Percentiles rank a stretch among this genome's conserved stretches.
Conservation (phyloP, 768 basidiomycete species). For the Pleurotus eryngii region DNA sequence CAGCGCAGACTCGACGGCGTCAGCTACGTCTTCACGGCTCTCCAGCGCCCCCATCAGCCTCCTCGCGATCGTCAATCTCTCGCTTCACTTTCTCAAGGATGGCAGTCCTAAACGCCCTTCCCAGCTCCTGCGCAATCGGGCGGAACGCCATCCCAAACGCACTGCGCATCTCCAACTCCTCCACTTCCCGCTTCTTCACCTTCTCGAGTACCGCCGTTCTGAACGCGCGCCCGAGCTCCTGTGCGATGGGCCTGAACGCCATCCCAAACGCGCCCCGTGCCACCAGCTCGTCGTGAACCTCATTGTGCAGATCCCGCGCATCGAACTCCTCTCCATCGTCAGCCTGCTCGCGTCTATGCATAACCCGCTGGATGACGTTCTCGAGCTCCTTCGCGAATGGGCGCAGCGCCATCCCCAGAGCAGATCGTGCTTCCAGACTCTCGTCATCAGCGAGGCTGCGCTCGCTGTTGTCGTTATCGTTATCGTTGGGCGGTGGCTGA, state of each 20-base stretch:
- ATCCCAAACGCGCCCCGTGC: background rate
- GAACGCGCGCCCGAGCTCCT: background rate
- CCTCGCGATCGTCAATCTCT: too few species aligned
- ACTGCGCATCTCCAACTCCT: too few species aligned
- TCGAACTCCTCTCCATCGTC: background rate
- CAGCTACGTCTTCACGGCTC: too few species aligned
- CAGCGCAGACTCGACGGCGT: too few species aligned
- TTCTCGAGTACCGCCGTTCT: background rate
- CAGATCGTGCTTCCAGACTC: background rate
- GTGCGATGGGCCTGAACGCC: slow-evolving; percentile 6
- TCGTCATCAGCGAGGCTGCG: background rate
- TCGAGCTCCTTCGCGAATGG: background rate
- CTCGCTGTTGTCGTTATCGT: background rate
- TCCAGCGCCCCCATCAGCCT: too few species aligned
- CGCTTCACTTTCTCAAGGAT: too few species aligned
- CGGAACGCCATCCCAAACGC: too few species aligned
- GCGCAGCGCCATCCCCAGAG: background rate
- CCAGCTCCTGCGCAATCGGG: too few species aligned
- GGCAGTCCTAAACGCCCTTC: too few species aligned
- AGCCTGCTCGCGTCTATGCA: background rate
- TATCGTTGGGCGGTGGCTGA: background rate
- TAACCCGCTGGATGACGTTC: background rate
- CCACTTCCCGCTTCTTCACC: background rate
- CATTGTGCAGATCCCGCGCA: background rate
- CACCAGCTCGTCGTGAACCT: background rate